Evolutionary conservation across 2,329 filamentous ascomycete species (phyloP).

Genomic region (Hypoxylon rubiginosum): DNA sequence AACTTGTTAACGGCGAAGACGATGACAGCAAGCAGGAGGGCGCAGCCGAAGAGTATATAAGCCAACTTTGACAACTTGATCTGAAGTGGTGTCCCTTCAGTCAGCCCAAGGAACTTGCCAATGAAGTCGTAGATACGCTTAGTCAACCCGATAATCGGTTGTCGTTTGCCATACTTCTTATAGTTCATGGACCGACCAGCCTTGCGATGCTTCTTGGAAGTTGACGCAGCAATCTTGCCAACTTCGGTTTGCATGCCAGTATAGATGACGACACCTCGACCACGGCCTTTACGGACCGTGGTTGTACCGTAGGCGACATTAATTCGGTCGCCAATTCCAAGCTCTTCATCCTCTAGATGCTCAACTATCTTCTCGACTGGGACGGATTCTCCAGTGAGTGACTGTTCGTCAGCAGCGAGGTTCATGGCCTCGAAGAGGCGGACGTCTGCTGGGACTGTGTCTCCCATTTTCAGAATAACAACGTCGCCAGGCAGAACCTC

Average conservation of each 20-base stretch:
- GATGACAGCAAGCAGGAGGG: constrained; percentile 68
- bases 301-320: constrained; percentile 84
- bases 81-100: constrained; percentile 81
- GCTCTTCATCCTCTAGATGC: constrained; percentile 65
- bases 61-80: constrained; percentile 83
- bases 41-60: constrained; percentile 80
- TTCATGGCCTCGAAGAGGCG: constrained; percentile 81
- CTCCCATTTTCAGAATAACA: constrained; percentile 75
- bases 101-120: constrained; percentile 71
- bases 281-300: constrained; percentile 79
- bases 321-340: constrained; percentile 77
- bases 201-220: constrained; percentile 67
- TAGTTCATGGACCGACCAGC: constrained; percentile 67
- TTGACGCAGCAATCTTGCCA: constrained; percentile 74
- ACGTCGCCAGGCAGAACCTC: constrained; percentile 81
- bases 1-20: constrained; percentile 71
- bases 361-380: constrained; percentile 76
- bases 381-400: constrained; percentile 81
- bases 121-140: constrained; percentile 64
- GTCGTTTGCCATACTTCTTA: constrained; percentile 65
- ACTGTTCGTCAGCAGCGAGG: constrained; percentile 81
- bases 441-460: constrained; percentile 81
- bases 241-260: constrained; percentile 81
- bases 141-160: constrained; percentile 61
- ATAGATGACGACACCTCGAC: constrained; percentile 77